A percentile compares a stretch with the other conserved stretches of the same genome.
These are phyloP conservation scores for Phytophthora litchii DNA, from an alignment of 352 stramenopile species.

Conservation along the genomic window DNA sequence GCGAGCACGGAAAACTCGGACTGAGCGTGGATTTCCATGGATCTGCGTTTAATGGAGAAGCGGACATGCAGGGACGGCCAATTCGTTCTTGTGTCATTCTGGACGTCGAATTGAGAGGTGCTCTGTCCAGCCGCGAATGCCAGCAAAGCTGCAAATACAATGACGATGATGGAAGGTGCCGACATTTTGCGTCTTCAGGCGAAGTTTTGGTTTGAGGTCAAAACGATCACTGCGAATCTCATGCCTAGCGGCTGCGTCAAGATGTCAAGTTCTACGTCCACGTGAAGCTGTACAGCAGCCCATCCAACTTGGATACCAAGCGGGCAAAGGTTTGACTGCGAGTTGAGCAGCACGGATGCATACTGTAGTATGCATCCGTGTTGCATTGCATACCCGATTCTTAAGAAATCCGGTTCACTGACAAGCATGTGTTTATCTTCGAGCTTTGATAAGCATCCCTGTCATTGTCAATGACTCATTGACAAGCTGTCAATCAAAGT, in stretches of 20 bases:
- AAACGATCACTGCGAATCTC: slow-evolving; percentile 2
- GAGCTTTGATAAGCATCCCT: slow-evolving; percentile 14
- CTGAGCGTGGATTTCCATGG: slow-evolving; percentile 36
- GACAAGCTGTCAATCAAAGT: no score
- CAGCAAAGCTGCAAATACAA: slow-evolving; percentile 6
- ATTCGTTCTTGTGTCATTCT: slow-evolving; percentile 1
- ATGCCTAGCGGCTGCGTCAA: background rate
- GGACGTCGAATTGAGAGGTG: background rate
- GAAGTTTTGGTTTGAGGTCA: background rate
- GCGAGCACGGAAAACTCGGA: slow-evolving; percentile 40
- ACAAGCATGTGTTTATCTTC: slow-evolving; percentile 29
- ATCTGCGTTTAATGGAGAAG: slow-evolving; percentile 39
- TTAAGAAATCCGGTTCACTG: slow-evolving; percentile 24
- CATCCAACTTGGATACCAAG: slow-evolving; percentile 4
- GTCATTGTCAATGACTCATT: no score
- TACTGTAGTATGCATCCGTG: no score
- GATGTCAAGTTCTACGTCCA: slow-evolving; percentile 12
- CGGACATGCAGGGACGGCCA: slow-evolving; percentile 36
- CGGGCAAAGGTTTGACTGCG: background rate
- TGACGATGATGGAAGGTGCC: background rate
- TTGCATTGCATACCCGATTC: no score
- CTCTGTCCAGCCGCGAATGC: slow-evolving; percentile 4
- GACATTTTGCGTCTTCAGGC: background rate
- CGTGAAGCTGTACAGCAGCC: background rate
- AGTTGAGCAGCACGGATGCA: background rate